A percentile compares a stretch with the other conserved stretches of the same genome.
phyloP scores from a whole-genome alignment of 192 early-diverging fungal species.

The Neocallimastix lanati region DNA sequence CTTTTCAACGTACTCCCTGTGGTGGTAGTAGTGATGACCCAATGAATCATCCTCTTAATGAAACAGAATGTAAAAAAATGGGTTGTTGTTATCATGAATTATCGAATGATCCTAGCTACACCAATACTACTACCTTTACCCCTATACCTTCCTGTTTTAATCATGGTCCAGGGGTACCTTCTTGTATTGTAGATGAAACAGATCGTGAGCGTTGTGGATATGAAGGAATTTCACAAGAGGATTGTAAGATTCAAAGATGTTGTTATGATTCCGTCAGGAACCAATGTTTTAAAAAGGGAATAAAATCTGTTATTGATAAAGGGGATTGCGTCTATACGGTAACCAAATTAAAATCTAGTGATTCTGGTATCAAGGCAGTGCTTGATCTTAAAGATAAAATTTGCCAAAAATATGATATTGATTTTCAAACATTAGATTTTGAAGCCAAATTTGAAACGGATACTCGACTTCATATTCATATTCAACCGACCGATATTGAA shows the following conservation, averaged over 20 bases:
- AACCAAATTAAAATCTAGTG: neutral
- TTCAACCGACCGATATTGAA: slow-evolving; percentile 20
- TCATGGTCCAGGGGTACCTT: neutral
- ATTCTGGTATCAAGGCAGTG: neutral
- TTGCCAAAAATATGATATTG: neutral
- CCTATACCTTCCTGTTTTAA: neutral
- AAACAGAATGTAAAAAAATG: neutral
- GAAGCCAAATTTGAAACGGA: slow-evolving; percentile 26
- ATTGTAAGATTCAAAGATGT: neutral
- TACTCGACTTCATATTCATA: slow-evolving; percentile 28
- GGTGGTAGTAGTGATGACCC: no score
- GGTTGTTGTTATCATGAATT: neutral
- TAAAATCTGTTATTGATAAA: neutral
- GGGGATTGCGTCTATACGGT: neutral
- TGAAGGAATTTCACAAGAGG: neutral
- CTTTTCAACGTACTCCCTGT: neutral
- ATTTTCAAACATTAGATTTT: slow-evolving; percentile 1
- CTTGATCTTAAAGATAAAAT: neutral
- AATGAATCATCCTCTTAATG: no score
- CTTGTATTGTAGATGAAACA: neutral
- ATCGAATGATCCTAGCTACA: neutral
- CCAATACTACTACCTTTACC: no score
- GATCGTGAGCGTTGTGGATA: neutral
- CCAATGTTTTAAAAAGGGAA: neutral
- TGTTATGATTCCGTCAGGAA: neutral